Evolutionary conservation across 352 stramenopile species (phyloP).

Genomic region (Phytophthora megakarya): DNA sequence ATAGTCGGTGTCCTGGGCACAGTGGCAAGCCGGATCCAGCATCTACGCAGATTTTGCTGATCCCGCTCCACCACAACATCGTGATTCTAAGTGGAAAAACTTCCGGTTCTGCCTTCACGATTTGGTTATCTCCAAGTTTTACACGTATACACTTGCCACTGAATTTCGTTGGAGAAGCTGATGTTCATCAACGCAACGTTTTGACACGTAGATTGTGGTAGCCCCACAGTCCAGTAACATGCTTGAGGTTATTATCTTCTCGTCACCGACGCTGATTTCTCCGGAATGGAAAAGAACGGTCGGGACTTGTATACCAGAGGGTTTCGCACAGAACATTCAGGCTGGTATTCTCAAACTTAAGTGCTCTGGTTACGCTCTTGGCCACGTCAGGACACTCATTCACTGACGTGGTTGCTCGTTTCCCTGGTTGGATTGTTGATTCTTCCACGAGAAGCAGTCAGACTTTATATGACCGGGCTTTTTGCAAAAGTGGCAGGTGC

Average conservation of each 20-base stretch:
- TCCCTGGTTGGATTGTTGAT: no score
- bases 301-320: constrained; percentile 9
- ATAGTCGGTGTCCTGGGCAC: no score
- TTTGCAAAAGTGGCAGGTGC: no score
- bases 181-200: neutral
- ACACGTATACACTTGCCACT: constrained; percentile 13
- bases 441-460: no score
- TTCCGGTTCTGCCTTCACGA: constrained; percentile 7
- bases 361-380: constrained; percentile 2
- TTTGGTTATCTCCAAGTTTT: constrained; percentile 1
- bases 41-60: no score
- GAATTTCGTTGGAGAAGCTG: no score
- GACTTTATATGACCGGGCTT: no score
- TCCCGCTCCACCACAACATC: no score
- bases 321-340: constrained; percentile 12
- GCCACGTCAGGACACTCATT: neutral
- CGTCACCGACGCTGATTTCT: neutral
- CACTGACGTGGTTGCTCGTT: no score
- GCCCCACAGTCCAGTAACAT: constrained; percentile 1
- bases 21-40: no score
- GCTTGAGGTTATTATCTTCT: neutral
- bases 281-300: neutral
- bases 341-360: constrained; percentile 7
- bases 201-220: constrained; percentile 4
- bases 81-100: no score